Evolutionary conservation across 495 filamentous ascomycete genomes (phyloP).

Genomic region (Pyrenopolyporus hunteri): DNA sequence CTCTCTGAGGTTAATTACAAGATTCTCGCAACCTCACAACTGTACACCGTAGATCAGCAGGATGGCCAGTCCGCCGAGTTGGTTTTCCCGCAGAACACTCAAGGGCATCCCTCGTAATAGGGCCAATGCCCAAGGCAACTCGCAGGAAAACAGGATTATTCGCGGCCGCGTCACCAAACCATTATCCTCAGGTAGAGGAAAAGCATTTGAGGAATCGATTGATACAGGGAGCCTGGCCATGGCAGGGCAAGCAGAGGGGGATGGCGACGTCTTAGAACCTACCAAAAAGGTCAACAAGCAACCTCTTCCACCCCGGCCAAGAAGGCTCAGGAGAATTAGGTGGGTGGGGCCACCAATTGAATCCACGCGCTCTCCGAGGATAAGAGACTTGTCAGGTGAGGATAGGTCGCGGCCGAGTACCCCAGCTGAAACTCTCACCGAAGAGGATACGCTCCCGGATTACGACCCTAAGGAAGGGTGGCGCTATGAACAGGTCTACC

Average conservation of each 20-base stretch:
- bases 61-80: constrained; percentile 13
- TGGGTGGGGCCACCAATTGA: too few species aligned
- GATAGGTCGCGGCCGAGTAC: background rate
- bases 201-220: background rate
- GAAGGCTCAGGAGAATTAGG: too few species aligned
- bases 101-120: background rate
- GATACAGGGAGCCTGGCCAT: too few species aligned
- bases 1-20: background rate
- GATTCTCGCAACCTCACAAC: background rate
- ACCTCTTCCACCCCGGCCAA: too few species aligned
- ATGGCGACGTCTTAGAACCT: too few species aligned
- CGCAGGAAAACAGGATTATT: constrained; percentile 9
- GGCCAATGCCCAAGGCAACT: background rate
- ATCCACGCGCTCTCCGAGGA: too few species aligned
- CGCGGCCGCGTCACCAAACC: constrained; percentile 16
- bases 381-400: too few species aligned
- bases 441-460: background rate
- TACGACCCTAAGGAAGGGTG: constrained; percentile 20
- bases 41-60: background rate
- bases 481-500: constrained; percentile 37
- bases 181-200: background rate
- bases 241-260: too few species aligned
- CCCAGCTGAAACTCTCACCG: background rate
- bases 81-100: background rate
- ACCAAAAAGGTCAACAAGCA: too few species aligned